Evolutionary conservation across 169 alveolate genomes (phyloP).

Genomic region (Plasmodium vivax): DNA sequence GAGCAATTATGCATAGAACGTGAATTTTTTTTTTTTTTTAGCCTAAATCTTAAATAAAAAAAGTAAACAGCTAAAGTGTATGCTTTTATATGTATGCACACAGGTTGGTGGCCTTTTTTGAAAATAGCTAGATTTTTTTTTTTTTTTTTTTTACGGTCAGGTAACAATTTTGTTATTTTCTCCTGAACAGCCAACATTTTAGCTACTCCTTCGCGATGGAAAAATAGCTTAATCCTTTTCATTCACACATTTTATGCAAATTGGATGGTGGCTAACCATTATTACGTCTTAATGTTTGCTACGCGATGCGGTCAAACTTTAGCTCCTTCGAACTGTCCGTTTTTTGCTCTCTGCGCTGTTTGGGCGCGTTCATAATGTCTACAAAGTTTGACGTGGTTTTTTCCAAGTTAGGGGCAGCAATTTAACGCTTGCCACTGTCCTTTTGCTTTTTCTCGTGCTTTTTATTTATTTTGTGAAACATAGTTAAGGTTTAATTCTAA

Average conservation of each 20-base stretch:
- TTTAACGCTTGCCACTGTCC: background rate
- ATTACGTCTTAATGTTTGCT: slow-evolving; percentile 25
- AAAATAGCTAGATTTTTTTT: slow-evolving; percentile 12
- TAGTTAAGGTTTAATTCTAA: slow-evolving; percentile 3
- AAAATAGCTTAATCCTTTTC: background rate
- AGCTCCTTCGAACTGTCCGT: background rate
- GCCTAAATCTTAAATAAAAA: slow-evolving; percentile 7
- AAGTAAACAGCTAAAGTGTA: slow-evolving; percentile 6
- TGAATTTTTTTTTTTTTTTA: slow-evolving; percentile 7
- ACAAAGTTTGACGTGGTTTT: background rate
- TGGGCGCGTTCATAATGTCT: background rate
- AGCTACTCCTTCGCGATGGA: background rate
- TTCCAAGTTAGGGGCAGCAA: background rate
- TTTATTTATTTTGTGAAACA: slow-evolving; percentile 3
- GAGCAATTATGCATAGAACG: background rate
- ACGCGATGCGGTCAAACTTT: background rate
- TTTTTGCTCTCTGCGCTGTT: background rate
- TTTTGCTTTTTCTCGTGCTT: background rate
- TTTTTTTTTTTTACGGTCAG: slow-evolving; percentile 2
- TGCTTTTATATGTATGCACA: background rate
- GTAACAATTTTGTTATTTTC: slow-evolving; percentile 3
- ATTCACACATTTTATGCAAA: background rate
- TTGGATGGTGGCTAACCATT: background rate
- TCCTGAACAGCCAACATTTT: background rate
- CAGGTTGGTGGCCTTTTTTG: background rate